Percentiles rank a stretch among this genome's conserved stretches.
Conservation (phyloP, 1,284 basidiomycete species). For the Bondarzewia mesenterica region DNA sequence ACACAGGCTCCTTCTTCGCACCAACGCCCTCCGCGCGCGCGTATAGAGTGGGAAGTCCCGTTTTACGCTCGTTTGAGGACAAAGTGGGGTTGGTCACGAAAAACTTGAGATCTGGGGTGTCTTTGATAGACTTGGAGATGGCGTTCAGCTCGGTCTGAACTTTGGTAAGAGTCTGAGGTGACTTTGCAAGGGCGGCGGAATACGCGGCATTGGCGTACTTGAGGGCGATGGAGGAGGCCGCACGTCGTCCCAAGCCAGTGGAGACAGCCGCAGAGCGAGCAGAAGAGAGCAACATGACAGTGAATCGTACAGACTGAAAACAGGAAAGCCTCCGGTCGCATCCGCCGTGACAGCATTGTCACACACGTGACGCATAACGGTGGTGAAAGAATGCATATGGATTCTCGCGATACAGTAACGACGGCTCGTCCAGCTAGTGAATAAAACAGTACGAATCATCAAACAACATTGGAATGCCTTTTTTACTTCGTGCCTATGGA, state of each 20-base stretch:
- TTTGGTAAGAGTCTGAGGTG: slow-evolving; percentile 70
- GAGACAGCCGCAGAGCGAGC: slow-evolving; percentile 10
- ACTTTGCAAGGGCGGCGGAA: slow-evolving; percentile 85
- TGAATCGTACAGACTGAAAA: neutral
- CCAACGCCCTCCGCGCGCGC: slow-evolving; percentile 45
- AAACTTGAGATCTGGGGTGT: slow-evolving; percentile 52
- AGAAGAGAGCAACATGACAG: slow-evolving; percentile 14
- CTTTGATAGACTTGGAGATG: slow-evolving; percentile 61
- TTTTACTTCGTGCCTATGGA: too few species aligned
- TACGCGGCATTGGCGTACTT: slow-evolving; percentile 97
- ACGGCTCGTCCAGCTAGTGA: too few species aligned
- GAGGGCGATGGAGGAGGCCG: slow-evolving; percentile 66
- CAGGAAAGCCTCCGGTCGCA: neutral
- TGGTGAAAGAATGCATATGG: too few species aligned
- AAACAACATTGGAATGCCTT: too few species aligned
- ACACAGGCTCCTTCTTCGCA: slow-evolving; percentile 63
- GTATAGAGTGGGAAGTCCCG: slow-evolving; percentile 66
- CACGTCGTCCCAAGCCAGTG: slow-evolving; percentile 47
- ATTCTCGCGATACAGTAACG: too few species aligned
- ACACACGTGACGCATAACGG: neutral
- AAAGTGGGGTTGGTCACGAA: slow-evolving; percentile 90
- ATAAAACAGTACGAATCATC: too few species aligned
- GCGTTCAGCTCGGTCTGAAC: slow-evolving; percentile 76
- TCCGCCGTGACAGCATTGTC: neutral
- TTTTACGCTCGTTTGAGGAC: slow-evolving; percentile 66